phyloP scores from a whole-genome alignment of 2,329 filamentous ascomycete genomes.

The Penicillium sp. region DNA sequence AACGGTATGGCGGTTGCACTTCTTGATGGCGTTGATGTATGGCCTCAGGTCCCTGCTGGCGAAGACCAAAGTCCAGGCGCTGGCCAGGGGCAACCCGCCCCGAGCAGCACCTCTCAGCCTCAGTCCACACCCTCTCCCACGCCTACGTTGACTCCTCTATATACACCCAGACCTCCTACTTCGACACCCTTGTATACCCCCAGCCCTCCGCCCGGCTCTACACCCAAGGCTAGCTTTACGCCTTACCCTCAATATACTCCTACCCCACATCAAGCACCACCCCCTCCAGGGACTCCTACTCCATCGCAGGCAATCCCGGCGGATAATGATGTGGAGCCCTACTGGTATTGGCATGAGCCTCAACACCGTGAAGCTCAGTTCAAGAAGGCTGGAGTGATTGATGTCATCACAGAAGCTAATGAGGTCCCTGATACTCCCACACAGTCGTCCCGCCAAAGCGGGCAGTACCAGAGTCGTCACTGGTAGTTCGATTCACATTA shows the following conservation, averaged over 20 bases:
- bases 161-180: not conserved
- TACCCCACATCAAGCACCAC: not conserved
- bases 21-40: conserved; percentile 47
- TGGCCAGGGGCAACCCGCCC: not conserved
- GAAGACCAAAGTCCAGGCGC: conserved; percentile 15
- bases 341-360: conserved; percentile 2
- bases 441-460: not conserved
- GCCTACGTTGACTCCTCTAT: not conserved
- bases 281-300: not conserved
- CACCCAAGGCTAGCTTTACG: too few species aligned
- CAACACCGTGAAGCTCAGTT: not conserved
- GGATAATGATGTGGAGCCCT: not conserved
- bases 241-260: not conserved
- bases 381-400: not conserved
- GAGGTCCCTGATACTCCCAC: not conserved
- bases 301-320: not conserved
- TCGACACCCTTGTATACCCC: not conserved
- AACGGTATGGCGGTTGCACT: conserved; percentile 48
- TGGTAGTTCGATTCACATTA: not conserved
- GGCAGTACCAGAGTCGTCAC: not conserved
- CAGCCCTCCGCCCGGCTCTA: not conserved
- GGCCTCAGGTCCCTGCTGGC: conserved; percentile 34
- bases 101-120: not conserved
- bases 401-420: not conserved
- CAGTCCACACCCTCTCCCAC: not conserved